These are phyloP conservation scores for Onygena corvina DNA, from an alignment of 2,329 filamentous ascomycete species.

Conservation along the genomic window DNA sequence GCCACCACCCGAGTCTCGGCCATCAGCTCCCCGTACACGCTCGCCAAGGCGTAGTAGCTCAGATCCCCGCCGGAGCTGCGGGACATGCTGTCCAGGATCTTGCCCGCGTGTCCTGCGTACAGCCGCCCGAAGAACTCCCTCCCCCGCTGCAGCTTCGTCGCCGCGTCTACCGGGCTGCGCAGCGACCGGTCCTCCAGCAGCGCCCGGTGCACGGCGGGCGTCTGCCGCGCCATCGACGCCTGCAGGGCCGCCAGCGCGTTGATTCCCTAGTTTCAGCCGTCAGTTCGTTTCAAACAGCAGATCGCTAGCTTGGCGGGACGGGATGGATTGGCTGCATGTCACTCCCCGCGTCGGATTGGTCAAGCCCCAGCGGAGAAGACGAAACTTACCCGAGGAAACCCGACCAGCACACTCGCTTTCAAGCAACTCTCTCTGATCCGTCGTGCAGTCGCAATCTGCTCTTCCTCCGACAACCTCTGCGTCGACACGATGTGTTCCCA, in stretches of 20 bases:
- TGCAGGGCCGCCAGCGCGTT: slow-evolving; percentile 20
- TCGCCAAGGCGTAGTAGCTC: slow-evolving; percentile 20
- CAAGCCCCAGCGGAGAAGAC: background rate
- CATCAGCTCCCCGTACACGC: slow-evolving; percentile 23
- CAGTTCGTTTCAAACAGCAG: background rate
- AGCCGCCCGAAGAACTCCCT: slow-evolving; percentile 21
- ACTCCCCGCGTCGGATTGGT: background rate
- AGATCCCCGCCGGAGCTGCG: slow-evolving; percentile 21
- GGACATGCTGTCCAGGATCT: slow-evolving; percentile 19
- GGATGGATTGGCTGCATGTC: background rate
- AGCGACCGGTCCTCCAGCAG: slow-evolving; percentile 17
- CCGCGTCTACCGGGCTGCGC: slow-evolving; percentile 12
- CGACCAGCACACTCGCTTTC: slow-evolving; percentile 22
- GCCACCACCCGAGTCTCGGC: slow-evolving; percentile 19
- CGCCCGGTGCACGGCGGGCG: slow-evolving; percentile 12
- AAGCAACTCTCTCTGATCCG: slow-evolving; percentile 21
- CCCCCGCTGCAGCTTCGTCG: slow-evolving; percentile 19
- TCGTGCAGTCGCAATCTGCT: slow-evolving; percentile 16
- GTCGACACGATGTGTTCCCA: slow-evolving; percentile 18
- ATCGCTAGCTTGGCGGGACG: background rate
- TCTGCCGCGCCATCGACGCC: slow-evolving; percentile 15
- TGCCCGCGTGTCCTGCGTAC: slow-evolving; percentile 20
- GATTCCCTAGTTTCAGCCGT: slow-evolving; percentile 15
- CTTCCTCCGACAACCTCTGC: slow-evolving; percentile 1
- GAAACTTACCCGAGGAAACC: slow-evolving; percentile 21